Percentiles rank a stretch among this genome's conserved stretches.
phyloP scores from a whole-genome alignment of 73 alveolate genomes.

The Paramecium caudatum region DNA sequence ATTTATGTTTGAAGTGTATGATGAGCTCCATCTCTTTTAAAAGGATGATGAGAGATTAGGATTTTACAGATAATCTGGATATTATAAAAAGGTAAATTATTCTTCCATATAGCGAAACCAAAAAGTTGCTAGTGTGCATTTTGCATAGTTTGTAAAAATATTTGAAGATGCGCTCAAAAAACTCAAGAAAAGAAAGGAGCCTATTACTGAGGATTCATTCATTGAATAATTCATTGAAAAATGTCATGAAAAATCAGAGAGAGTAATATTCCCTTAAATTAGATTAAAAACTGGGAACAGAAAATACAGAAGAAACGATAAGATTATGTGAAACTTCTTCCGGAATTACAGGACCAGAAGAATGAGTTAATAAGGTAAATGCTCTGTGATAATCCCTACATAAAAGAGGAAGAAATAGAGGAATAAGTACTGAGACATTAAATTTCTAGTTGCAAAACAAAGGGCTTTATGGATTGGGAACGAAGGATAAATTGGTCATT shows the following conservation, averaged over 20 bases:
- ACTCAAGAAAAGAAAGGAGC: neutral
- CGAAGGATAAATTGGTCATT: slow-evolving; percentile 3
- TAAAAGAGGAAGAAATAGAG: neutral
- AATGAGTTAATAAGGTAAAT: neutral
- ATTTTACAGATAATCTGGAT: slow-evolving; percentile 56
- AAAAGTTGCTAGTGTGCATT: slow-evolving; percentile 43
- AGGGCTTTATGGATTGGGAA: slow-evolving; percentile 15
- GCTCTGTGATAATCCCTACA: slow-evolving; percentile 29
- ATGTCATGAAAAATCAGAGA: neutral
- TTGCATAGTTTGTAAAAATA: slow-evolving; percentile 1
- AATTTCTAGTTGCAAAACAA: neutral
- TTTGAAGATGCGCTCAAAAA: slow-evolving; percentile 50
- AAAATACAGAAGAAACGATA: neutral
- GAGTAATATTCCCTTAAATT: neutral
- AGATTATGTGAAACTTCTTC: slow-evolving; percentile 2
- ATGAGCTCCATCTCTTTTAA: slow-evolving; percentile 5
- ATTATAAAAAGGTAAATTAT: slow-evolving; percentile 46
- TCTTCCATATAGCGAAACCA: slow-evolving; percentile 25
- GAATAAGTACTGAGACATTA: neutral
- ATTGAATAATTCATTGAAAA: neutral
- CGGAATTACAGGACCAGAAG: slow-evolving; percentile 20
- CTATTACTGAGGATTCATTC: neutral
- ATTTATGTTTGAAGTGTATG: slow-evolving; percentile 27
- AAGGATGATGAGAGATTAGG: slow-evolving; percentile 63
- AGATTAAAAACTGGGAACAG: slow-evolving; percentile 5